Evolutionary conservation across 2,329 filamentous ascomycete species (phyloP).

Genomic region (Chaetomiaceae sp.): DNA sequence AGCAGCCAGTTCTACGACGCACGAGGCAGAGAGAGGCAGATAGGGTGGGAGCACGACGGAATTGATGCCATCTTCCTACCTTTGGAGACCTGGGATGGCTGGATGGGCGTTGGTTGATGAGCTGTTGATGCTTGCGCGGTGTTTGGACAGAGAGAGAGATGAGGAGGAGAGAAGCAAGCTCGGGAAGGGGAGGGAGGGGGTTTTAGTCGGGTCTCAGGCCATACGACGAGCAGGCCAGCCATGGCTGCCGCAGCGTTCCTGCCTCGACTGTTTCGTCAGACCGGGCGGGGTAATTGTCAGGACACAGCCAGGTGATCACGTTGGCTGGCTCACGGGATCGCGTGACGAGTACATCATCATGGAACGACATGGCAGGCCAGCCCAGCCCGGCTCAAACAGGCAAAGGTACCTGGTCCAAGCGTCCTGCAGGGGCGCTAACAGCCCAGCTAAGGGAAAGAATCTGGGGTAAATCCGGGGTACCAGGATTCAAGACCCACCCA

Average conservation of each 20-base stretch:
- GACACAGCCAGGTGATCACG: conserved; percentile 21
- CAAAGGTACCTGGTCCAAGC: conserved; percentile 24
- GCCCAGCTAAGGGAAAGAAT: conserved; percentile 7
- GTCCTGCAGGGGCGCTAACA: conserved; percentile 21
- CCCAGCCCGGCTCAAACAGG: conserved; percentile 13
- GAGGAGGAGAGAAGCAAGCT: conserved; percentile 17
- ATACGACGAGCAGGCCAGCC: conserved; percentile 1
- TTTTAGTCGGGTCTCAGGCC: background rate
- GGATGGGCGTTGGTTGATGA: background rate
- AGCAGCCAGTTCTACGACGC: background rate
- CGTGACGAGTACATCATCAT: conserved; percentile 29
- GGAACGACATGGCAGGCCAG: conserved; percentile 20
- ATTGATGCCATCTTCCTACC: background rate
- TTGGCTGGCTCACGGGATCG: conserved; percentile 24
- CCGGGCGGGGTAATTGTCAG: conserved; percentile 38
- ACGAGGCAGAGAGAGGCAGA: background rate
- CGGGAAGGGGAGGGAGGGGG: conserved; percentile 10
- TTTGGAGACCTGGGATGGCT: background rate
- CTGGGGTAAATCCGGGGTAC: conserved; percentile 25
- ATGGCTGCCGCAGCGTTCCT: conserved; percentile 24
- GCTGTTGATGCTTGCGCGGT: conserved; percentile 1
- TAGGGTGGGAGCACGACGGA: background rate
- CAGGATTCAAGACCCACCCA: conserved; percentile 10
- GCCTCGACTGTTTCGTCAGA: conserved; percentile 37
- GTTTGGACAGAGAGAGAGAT: conserved; percentile 16